Percentiles rank a stretch among this genome's conserved stretches.
Conservation (phyloP, 2,329 filamentous ascomycete genomes). For the Phaeosphaeria sp. region DNA sequence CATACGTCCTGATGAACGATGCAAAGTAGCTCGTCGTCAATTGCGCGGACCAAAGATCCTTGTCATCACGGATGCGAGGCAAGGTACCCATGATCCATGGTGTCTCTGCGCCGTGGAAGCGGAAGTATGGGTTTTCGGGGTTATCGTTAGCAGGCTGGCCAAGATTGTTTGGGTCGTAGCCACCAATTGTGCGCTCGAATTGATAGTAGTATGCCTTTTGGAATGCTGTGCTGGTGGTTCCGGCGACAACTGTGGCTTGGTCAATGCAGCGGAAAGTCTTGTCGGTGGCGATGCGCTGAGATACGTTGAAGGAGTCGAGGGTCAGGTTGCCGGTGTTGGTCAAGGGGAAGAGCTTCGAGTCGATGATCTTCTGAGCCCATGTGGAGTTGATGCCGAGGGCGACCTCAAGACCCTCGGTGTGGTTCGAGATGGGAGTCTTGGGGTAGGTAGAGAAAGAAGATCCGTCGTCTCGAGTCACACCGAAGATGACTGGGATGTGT, state of each 20-base stretch:
- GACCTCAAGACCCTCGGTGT: conserved; percentile 52
- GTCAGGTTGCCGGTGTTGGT: conserved; percentile 59
- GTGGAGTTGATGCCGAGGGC: conserved; percentile 56
- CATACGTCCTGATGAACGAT: conserved; percentile 57
- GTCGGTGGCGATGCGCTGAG: conserved; percentile 64
- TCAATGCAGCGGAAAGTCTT: conserved; percentile 66
- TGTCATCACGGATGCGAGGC: conserved; percentile 56
- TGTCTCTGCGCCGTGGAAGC: conserved; percentile 63
- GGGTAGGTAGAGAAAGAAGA: conserved; percentile 62
- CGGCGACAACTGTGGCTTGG: conserved; percentile 64
- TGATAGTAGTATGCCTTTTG: conserved; percentile 65
- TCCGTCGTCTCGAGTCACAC: conserved; percentile 62
- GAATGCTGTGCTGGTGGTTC: conserved; percentile 55
- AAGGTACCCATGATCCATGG: conserved; percentile 62
- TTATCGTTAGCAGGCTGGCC: conserved; percentile 59
- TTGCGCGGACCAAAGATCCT: conserved; percentile 58
- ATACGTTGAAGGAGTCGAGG: conserved; percentile 63
- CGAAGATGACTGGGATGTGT: conserved; percentile 64
- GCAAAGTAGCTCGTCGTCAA: conserved; percentile 58
- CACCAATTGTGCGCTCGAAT: conserved; percentile 64
- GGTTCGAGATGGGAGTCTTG: conserved; percentile 50
- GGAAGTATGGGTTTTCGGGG: conserved; percentile 61
- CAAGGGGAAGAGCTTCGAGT: conserved; percentile 59
- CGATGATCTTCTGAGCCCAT: conserved; percentile 39
- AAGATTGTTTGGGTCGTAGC: conserved; percentile 61